Base-by-base conservation (phyloP, 2,329 filamentous ascomycete genomes). In the Colletotrichum sp. region DNA sequence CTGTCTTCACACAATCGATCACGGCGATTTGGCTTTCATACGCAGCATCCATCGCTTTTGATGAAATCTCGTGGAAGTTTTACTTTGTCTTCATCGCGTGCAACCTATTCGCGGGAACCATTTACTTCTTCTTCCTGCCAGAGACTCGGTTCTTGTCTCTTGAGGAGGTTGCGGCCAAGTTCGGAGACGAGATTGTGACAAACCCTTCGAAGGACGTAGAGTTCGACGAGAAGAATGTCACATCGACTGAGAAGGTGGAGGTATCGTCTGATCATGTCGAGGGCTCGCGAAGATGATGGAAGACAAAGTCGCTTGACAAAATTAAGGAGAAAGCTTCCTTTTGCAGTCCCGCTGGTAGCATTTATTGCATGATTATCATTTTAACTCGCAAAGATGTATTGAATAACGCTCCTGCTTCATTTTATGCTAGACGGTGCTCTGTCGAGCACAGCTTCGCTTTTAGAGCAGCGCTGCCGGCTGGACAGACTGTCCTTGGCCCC, bases 61-160 rank as follows among this genome's bases (percentile, higher is more conserved):
- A 81, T 16, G 75, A 71, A 4, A 80, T 84, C 34, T 66, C 73
- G 5, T 83, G 82, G 81, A 80, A 72, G 61, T 83, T 81, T 66
- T 83, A 83, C 74, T 80, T 83, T 24, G 80, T 84, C 5, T 83
- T 84, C 52, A 83, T 84, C 21, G 81, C 78, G 1, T 79, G 77
- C 36, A 83, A 82, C 61, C 15, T 83, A 0, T 78, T 82, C 30
- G 80, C 82, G 2, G 80, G 75, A 6, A 76, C 79, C 2, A 76
- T 83, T 9, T 85, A 83, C 71, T 79, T 73, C n/a, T 78, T 84
- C 70, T 84, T 80, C 75, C 78, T 85, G 1, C 82, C 83, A 6
- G 82, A 85, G 77, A 85, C 83, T 1, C 80, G 81, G 13, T 79
- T 80, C 70, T 73, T 83, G 30, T 81, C 80, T 1, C 79, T 85